Evolutionary conservation across 2,329 filamentous ascomycete species (phyloP), one percentile per base, ranked within the genome.

Genomic region (Cadophora luteo-olivacea): DNA sequence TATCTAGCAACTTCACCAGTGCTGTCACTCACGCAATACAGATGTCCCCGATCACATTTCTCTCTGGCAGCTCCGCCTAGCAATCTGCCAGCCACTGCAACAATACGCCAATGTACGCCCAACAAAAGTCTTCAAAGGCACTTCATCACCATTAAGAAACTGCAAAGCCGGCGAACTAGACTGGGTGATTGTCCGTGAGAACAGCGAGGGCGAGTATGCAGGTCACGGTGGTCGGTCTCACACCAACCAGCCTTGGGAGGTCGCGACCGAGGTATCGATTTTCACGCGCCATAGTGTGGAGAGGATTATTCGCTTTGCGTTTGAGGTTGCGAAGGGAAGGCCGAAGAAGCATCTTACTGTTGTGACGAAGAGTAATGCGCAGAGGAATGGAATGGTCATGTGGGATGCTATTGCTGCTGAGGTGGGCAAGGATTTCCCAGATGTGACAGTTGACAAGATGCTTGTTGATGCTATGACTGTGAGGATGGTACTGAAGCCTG

Each of bases 101-200:
- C 88, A 90, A 74, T 91, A 89, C 72, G 87, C 88, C 68, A 91
- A 91, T 74, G 85, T 91, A 1, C 84, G 89, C 4, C 89, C 88
- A 0, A 89, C 86, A 0, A 83, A 83, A 45, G 83, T 89, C 41
- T 83, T 91, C 65, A 82, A 82, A 16, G 87, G 88, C 25, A 87
- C 85, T 0, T 79, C 83, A 69, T 88, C 87, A 0, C 87, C 87
- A 0, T 80, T 90, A 8, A 68, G 75, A 9, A 81, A 85, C 74
- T 76, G 75, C 64, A 68, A 68, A 24, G 29, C 64, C 3, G 84
- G 84, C 4, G 84, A 88, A 66, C 79, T 90, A 0, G 86, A 91
- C 78, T 91, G 88, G 88, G 85, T 90, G 0, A 89, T 91, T 58
- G 80, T 91, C 38, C 85, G 88, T 36, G 88, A 91, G 79, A 91